Percentiles rank a stretch among this genome's conserved stretches.
phyloP scores from a whole-genome alignment of 1,284 basidiomycete genomes.

The Rhodotorula mucilaginosa region DNA sequence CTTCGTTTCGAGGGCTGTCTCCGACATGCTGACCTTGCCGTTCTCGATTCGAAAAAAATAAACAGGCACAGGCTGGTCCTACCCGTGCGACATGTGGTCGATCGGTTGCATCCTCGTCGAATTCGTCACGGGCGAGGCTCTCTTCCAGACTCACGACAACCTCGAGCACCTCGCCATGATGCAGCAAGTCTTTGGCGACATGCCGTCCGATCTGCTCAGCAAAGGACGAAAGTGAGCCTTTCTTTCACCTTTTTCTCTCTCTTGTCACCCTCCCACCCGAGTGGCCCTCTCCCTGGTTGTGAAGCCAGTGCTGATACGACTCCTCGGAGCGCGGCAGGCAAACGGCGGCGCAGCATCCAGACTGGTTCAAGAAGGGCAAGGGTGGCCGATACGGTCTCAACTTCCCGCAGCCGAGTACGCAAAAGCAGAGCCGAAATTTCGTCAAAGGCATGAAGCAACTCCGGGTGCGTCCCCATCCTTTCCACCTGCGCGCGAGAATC shows the following conservation, averaged over 20 bases:
- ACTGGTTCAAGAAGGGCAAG: slow-evolving; percentile 76
- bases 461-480: slow-evolving; percentile 55
- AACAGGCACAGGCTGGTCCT: slow-evolving; percentile 92
- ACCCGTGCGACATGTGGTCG: slow-evolving; percentile 97
- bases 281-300: too few species aligned
- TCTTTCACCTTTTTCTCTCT: not conserved
- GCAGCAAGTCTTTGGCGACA: slow-evolving; percentile 97
- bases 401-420: slow-evolving; percentile 80
- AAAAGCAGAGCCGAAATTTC: slow-evolving; percentile 88
- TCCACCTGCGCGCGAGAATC: not conserved
- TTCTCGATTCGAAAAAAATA: not conserved
- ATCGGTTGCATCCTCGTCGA: slow-evolving; percentile 98
- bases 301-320: not conserved
- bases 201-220: slow-evolving; percentile 73
- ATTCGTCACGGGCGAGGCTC: slow-evolving; percentile 93
- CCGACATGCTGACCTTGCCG: slow-evolving; percentile 6
- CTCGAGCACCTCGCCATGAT: slow-evolving; percentile 99
- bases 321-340: not conserved
- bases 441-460: slow-evolving; percentile 81
- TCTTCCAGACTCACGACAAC: slow-evolving; percentile 99
- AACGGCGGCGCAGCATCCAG: slow-evolving; percentile 54
- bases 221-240: not conserved
- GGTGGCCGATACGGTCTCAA: slow-evolving; percentile 61
- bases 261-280: too few species aligned
- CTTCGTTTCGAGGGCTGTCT: not conserved